Base-by-base conservation (phyloP, 352 stramenopile species). In the Phytophthora litchii region DNA sequence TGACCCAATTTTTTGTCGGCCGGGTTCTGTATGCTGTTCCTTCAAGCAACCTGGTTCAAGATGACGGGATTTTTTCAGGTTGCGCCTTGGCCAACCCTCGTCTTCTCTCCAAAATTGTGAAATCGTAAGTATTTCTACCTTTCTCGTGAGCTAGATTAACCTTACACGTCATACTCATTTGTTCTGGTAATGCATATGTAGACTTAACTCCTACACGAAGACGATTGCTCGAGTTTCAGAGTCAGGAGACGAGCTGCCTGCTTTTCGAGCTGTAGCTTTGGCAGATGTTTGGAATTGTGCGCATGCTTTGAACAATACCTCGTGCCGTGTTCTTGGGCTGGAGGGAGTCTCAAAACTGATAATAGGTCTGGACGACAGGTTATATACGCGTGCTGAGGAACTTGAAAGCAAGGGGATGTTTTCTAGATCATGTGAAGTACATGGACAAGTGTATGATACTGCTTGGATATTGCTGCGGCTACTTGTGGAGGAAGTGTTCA, bases 1-100 rank as follows among this genome's bases (percentile, higher is more conserved):
- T 82, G 36, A 34, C 56, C 13, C 66, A 56, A 20, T 80, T 64
- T 23, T 78, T 82, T 54, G 59, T 82, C 31, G 70, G 73, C 17
- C 67, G 70, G 4, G 60, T 68, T 13, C 35, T 80, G 14, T 37
- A 73, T 14, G 60, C 63, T 14, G 65, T 74, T 13, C 60, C 72
- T 6, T 60, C 61, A 17, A 66, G 21, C 16, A 74, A 41, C 16
- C n/a, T 68, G 16, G 25, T 58, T 21, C 60, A 69, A 59, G 61
- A 71, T 41, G 61, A 70, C 41, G 67, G 61, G 3, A 54, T 75
- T 19, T 72, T 69, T 23, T 61, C 62, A 38, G 65, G 45, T 3
- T 74, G 65, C 10, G 48, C 53, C 3, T 60, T 74, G 16, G 60
- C 65, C 34, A 46, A 61, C n/a, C 65, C 65, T 49, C 4, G 17